phyloP scores from a whole-genome alignment of 208 protist genomes.

The Herpetomonas samuelpessoai region DNA sequence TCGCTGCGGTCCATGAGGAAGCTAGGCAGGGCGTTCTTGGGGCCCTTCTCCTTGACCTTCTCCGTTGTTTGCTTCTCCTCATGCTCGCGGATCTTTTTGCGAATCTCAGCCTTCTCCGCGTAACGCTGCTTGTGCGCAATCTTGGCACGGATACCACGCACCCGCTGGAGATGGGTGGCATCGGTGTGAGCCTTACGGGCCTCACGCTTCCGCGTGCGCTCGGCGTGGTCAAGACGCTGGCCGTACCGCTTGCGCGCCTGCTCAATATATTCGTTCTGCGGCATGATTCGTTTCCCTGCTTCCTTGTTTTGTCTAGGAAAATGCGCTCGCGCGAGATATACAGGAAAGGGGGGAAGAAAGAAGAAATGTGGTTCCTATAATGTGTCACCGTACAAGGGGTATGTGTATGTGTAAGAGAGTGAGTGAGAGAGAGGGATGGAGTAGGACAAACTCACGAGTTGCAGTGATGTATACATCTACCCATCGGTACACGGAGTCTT shows the following conservation, averaged over 20 bases:
- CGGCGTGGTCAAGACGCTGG: slow-evolving; percentile 96
- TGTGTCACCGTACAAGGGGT: too few species aligned
- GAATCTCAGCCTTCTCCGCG: slow-evolving; percentile 99
- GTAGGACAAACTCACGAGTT: background rate
- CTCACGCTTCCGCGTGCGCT: slow-evolving; percentile 98
- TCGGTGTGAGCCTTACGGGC: slow-evolving; percentile 95
- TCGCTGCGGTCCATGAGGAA: slow-evolving; percentile 99
- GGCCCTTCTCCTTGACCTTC: slow-evolving; percentile 93
- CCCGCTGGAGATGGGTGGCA: slow-evolving; percentile 93
- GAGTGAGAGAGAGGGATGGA: slow-evolving; percentile 6
- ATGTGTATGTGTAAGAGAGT: background rate
- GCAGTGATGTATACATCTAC: slow-evolving; percentile 6
- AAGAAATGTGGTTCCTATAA: too few species aligned
- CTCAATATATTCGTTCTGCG: slow-evolving; percentile 99
- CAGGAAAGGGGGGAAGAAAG: too few species aligned
- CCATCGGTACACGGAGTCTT: too few species aligned
- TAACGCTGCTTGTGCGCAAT: slow-evolving; percentile 98
- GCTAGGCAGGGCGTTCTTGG: slow-evolving; percentile 98
- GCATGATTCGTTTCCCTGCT: too few species aligned
- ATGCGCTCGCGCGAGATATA: too few species aligned
- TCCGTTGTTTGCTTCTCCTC: slow-evolving; percentile 94
- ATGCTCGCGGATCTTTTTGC: slow-evolving; percentile 99
- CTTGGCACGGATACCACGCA: slow-evolving; percentile 99
- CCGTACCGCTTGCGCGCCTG: slow-evolving; percentile 98
- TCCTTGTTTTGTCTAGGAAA: too few species aligned